Base-by-base conservation (phyloP, 768 basidiomycete genomes). In the Suillus discolor region DNA sequence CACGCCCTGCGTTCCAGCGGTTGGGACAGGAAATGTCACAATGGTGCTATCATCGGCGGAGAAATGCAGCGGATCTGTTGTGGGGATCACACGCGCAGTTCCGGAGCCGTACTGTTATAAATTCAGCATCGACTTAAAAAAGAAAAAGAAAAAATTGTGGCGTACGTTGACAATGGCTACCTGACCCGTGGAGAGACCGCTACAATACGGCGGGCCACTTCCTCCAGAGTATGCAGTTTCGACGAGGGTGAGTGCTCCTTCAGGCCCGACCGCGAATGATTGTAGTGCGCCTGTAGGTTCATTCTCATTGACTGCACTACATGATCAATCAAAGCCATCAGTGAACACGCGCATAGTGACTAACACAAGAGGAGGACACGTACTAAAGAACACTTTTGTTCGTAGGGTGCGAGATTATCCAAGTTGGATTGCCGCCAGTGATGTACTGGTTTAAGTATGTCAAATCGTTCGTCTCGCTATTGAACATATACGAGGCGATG, bases 311-410 rank as follows among this genome's bases (percentile, higher is more conserved):
- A 80, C 79, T 13, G 88, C 85, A 69, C 90, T 91, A 25, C 3
- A 38, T 18, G 31, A 36, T 25, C 4, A 20, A 1, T 65, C 6
- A 38, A 28, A n/a, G n/a, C 23, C 15, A 38, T 28, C 16, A 49
- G 31, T 7, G 5, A 39, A 41, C 18, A 18, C 39, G 25, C 38
- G 25, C 59, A 62, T 39, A 42, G n/a, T n/a, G 51, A 23, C 23
- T 28, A 18, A 28, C 28, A 28, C 16, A 31, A 11, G 20, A n/a
- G 5, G 49, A 15, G 25, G 18, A 8, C 20, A 78, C 87, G 13
- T 65, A 89, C 89, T 90, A 90, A 57, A 90, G 80, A 28, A 89
- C 80, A 67, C 79, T 86, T 36, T 78, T 77, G 74, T 90, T 86
- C 8, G 81, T 84, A 0, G 85, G 85, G 65, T 89, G 84, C 16